Evolutionary conservation across 768 basidiomycete genomes (phyloP).

Genomic region (Tricholoma sp.): DNA sequence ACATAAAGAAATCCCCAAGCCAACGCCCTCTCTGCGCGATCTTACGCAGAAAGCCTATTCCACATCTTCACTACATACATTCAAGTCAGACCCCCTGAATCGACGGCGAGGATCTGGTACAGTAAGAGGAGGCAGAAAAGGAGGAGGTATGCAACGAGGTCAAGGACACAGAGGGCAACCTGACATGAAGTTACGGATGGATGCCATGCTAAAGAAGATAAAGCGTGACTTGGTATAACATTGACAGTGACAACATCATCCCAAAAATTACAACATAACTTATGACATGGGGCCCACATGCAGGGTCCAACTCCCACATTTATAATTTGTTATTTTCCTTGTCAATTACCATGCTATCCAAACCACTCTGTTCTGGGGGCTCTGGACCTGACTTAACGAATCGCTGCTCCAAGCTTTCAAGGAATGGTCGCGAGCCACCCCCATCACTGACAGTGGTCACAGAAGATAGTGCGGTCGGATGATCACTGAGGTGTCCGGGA

Average conservation of each 20-base stretch:
- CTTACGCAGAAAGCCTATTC: slow-evolving; percentile 62
- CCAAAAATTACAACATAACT: not conserved
- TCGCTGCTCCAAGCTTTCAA: slow-evolving; percentile 53
- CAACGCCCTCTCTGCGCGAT: slow-evolving; percentile 45
- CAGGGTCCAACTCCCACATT: slow-evolving; percentile 7
- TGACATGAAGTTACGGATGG: slow-evolving; percentile 84
- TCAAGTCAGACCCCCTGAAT: slow-evolving; percentile 39
- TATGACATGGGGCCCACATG: slow-evolving; percentile 4
- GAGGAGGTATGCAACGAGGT: slow-evolving; percentile 22
- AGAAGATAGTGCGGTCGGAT: slow-evolving; percentile 63
- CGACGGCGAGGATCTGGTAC: slow-evolving; percentile 24
- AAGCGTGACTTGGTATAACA: slow-evolving; percentile 49
- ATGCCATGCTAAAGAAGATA: slow-evolving; percentile 80
- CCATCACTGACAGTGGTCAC: slow-evolving; percentile 43
- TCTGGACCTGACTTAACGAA: slow-evolving; percentile 50
- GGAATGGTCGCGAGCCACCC: slow-evolving; percentile 37
- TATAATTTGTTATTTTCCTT: slow-evolving; percentile 40
- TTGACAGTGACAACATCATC: slow-evolving; percentile 3
- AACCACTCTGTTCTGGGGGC: slow-evolving; percentile 26
- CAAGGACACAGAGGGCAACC: slow-evolving; percentile 42
- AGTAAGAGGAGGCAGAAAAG: slow-evolving; percentile 12
- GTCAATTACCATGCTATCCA: slow-evolving; percentile 43
- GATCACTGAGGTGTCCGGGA: slow-evolving; percentile 81
- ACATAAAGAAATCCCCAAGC: slow-evolving; percentile 11
- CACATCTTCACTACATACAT: slow-evolving; percentile 49